These are phyloP conservation scores for Sanghuangporus baumii DNA, from an alignment of 1,284 basidiomycete genomes.

Conservation along the genomic window DNA sequence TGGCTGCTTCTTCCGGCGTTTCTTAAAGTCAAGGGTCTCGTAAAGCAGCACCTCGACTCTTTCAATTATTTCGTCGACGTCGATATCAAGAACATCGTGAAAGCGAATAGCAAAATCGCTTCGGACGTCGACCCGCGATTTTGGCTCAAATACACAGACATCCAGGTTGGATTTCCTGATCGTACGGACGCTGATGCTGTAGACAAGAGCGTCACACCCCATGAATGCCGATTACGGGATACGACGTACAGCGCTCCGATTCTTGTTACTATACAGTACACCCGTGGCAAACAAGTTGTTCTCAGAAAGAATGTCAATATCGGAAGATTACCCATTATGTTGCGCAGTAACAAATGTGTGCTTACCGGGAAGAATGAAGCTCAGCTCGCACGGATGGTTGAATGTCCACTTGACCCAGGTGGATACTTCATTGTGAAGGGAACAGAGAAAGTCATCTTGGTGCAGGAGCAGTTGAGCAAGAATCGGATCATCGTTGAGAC, in stretches of 20 bases:
- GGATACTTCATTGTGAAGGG: slow-evolving; percentile 99
- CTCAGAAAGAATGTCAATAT: slow-evolving; percentile 83
- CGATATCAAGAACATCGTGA: slow-evolving; percentile 95
- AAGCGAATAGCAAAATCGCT: slow-evolving; percentile 88
- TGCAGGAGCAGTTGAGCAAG: slow-evolving; percentile 98
- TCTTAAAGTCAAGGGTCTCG: slow-evolving; percentile 94
- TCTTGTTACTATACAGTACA: slow-evolving; percentile 94
- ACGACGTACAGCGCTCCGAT: slow-evolving; percentile 95
- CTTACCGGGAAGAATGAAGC: slow-evolving; percentile 75
- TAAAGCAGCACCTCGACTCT: slow-evolving; percentile 99
- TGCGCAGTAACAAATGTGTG: slow-evolving; percentile 92
- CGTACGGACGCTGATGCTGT: slow-evolving; percentile 80
- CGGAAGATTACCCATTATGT: slow-evolving; percentile 94
- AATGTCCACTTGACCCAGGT: slow-evolving; percentile 97
- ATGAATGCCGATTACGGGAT: slow-evolving; percentile 96
- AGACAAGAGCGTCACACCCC: slow-evolving; percentile 87
- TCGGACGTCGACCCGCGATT: slow-evolving; percentile 98
- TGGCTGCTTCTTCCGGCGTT: slow-evolving; percentile 95
- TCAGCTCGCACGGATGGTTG: slow-evolving; percentile 87
- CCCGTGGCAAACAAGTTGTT: slow-evolving; percentile 87
- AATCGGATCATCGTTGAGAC: slow-evolving; percentile 99
- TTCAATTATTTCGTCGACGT: slow-evolving; percentile 99
- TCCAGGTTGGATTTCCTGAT: slow-evolving; percentile 87
- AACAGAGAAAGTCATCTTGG: slow-evolving; percentile 98
- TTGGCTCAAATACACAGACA: slow-evolving; percentile 96